Evolutionary conservation across 768 basidiomycete genomes (phyloP), one percentile per base, ranked within the genome.

Genomic region (Cantharellus anzutake): DNA sequence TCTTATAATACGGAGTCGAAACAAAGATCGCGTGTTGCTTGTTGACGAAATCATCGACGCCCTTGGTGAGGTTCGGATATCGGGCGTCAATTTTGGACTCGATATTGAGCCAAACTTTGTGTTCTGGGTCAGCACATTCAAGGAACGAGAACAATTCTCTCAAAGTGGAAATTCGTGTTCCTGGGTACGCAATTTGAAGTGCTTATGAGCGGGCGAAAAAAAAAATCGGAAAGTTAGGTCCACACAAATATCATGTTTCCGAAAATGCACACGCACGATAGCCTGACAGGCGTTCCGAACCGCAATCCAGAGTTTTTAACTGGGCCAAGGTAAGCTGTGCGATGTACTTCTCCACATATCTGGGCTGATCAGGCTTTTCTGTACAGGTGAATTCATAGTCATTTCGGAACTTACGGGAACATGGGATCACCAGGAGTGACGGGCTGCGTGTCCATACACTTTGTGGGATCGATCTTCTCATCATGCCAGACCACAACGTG

Each of bases 401-500:
- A 48, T 11, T 48, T 29, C 20, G 20, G 20, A 29, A 48, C 67
- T 55, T 68, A 68, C 3, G 68, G 68, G 42, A 51, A 69, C 50
- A 64, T 41, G 4, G 65, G 59, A 55, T 69, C 68, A 51, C 64
- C 59, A 3, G 55, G 44, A 20, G 50, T 56, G 42, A 68, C 80
- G 52, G 86, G 82, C 14, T 62, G 64, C 2, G 84, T 87, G 67
- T 89, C 86, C 34, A 66, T 64, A 68, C 86, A 88, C 68, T 88
- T 90, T 41, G 72, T 73, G 2, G 77, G 63, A 2, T 70, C 67
- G 62, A 90, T 83, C 50, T 72, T 71, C 68, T 81, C 80, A 69
- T 90, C 86, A 65, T 90, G 86, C 83, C 83, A 88, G 11, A 89
- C 83, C 48, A 90, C 74, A 14, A 84, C 80, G 55, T 76, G 75